Evolutionary conservation across 2,329 filamentous ascomycete genomes (phyloP), one percentile per base, ranked within the genome.

Genomic region (Annulohypoxylon truncatum): DNA sequence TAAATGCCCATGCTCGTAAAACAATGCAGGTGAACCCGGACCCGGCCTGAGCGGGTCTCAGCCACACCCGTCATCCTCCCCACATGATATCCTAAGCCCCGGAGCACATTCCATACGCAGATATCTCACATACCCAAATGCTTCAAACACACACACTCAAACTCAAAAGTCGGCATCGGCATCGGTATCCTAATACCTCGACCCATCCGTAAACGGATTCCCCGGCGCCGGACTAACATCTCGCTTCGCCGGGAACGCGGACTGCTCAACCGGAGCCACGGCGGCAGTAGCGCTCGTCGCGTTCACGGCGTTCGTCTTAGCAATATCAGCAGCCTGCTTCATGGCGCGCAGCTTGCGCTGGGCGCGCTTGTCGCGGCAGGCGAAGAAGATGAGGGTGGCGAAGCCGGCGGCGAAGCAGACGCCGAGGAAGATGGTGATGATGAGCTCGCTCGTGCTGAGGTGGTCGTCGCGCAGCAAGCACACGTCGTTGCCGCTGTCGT

Each of bases 261-360:
- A 15, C 15, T 50, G 46, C 31, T 60, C 47, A 5, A 6, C 12
- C 26, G 38, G 22, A 2, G 35, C 12, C 10, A n/a, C 12, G 3
- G 33, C 9, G 12, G 26, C 10, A 1, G 24, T 9, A 13, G 20
- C 29, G n/a, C 15, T 53, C 0, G 4, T 44, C 10, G 71, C 67
- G 35, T 48, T 46, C 2, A 62, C 67, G 52, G 82, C 80, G 72
- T 82, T 82, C 3, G 56, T 40, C 75, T 82, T 82, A 51, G 82
- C 83, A 53, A 84, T 82, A 24, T 81, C 81, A n/a, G 81, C 81
- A 46, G 83, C 83, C 77, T 87, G 84, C 63, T 81, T 80, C 68
- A 81, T 81, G 63, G 81, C 81, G 57, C 76, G 76, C 31, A 81
- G 75, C 48, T 79, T 77, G 74, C 80, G 81, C 72, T 84, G 79